Percentiles rank a stretch among this genome's conserved stretches.
phyloP scores from a whole-genome alignment of 1,139 yeast genomes.

The Yamadazyma mexicana region DNA sequence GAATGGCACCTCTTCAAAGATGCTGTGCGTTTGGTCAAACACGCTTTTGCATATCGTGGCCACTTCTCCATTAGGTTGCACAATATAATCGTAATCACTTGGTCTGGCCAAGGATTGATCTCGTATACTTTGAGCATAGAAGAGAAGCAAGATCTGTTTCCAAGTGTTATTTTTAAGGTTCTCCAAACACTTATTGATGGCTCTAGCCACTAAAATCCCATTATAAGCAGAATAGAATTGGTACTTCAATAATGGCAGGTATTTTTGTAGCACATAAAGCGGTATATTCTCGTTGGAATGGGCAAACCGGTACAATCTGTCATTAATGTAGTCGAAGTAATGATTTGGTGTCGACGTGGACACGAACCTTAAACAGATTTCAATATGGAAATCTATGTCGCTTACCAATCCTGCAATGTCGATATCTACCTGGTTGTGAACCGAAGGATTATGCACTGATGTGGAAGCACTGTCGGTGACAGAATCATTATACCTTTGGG shows the following conservation, averaged over 20 bases:
- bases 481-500: slow-evolving; percentile 2
- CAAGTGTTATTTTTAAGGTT: slow-evolving; percentile 52
- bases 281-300: slow-evolving; percentile 41
- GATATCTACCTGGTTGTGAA: slow-evolving; percentile 1
- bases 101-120: slow-evolving; percentile 63
- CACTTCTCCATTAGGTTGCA: slow-evolving; percentile 28
- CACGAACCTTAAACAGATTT: slow-evolving; percentile 39
- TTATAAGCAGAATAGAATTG: slow-evolving; percentile 45
- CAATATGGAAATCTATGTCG: slow-evolving; percentile 16
- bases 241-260: slow-evolving; percentile 52
- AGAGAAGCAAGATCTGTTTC: slow-evolving; percentile 52
- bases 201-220: slow-evolving; percentile 37
- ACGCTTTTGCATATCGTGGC: slow-evolving; percentile 28
- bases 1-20: slow-evolving; percentile 32
- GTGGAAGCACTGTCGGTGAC: slow-evolving; percentile 1
- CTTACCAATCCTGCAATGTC: slow-evolving; percentile 5
- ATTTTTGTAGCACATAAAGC: slow-evolving; percentile 37
- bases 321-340: slow-evolving; percentile 41
- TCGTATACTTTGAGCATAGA: slow-evolving; percentile 48
- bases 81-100: slow-evolving; percentile 39
- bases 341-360: slow-evolving; percentile 58
- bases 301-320: slow-evolving; percentile 35
- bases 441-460: neutral
- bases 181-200: slow-evolving; percentile 39
- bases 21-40: slow-evolving; percentile 32